Evolutionary conservation across 768 basidiomycete genomes (phyloP).

Genomic region (Trametes gibbosa): DNA sequence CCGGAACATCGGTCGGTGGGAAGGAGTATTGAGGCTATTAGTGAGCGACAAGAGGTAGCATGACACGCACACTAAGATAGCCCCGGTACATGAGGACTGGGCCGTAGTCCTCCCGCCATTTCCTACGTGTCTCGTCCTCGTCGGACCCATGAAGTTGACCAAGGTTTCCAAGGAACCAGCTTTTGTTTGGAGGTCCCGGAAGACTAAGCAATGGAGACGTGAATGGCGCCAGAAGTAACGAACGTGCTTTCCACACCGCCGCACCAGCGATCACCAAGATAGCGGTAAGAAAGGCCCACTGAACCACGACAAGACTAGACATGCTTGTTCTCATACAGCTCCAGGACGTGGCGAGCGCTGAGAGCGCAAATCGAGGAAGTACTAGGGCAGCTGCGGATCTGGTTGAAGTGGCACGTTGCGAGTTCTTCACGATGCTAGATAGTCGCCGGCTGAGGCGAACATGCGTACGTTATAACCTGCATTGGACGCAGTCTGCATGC

Average conservation of each 20-base stretch:
- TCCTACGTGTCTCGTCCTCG: neutral
- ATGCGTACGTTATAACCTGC: too few relatives aligned
- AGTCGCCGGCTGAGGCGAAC: too few relatives aligned
- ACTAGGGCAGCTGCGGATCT: too few relatives aligned
- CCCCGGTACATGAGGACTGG: neutral
- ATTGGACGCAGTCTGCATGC: too few relatives aligned
- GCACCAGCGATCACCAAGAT: neutral
- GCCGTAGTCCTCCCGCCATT: neutral
- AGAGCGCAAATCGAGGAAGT: neutral
- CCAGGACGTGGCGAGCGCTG: neutral
- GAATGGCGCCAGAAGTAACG: neutral
- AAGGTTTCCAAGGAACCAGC: slow-evolving; percentile 5
- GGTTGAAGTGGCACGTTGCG: too few relatives aligned
- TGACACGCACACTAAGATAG: neutral
- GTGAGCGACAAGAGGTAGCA: too few relatives aligned
- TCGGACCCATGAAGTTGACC: neutral
- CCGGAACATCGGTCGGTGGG: too few relatives aligned
- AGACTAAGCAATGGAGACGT: neutral
- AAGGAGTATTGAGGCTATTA: too few relatives aligned
- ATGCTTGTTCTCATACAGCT: neutral
- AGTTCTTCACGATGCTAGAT: too few relatives aligned
- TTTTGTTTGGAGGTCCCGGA: neutral
- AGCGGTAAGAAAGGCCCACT: neutral
- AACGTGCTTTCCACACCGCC: neutral
- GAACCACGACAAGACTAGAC: neutral